A percentile compares a stretch with the other conserved stretches of the same genome.
Conservation (phyloP, 495 filamentous ascomycete species). For the Cercophora sp. region DNA sequence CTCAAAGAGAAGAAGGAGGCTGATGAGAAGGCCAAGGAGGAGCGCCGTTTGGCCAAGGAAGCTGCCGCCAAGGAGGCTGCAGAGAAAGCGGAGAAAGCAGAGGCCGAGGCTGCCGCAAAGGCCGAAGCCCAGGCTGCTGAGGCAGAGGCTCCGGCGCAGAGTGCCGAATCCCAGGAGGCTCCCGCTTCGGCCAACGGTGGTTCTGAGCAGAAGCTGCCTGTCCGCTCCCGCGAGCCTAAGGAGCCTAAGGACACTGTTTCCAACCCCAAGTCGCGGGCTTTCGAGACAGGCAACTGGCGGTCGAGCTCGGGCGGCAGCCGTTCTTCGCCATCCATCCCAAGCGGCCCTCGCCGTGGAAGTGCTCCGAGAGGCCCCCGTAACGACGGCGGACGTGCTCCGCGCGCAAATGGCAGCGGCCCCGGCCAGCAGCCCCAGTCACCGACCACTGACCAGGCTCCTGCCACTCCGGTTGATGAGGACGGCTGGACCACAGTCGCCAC, state of each 20-base stretch:
- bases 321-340: slow-evolving; percentile 25
- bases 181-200: slow-evolving; percentile 22
- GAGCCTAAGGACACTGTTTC: slow-evolving; percentile 25
- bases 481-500: slow-evolving; percentile 73
- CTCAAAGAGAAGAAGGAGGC: slow-evolving; percentile 79
- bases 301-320: slow-evolving; percentile 38
- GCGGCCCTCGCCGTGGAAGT: slow-evolving; percentile 35
- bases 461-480: slow-evolving; percentile 55
- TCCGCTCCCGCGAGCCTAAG: slow-evolving; percentile 23
- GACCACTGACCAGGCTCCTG: slow-evolving; percentile 22
- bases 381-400: slow-evolving; percentile 38
- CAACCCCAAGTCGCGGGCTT: slow-evolving; percentile 37
- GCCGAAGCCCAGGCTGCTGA: slow-evolving; percentile 30
- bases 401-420: slow-evolving; percentile 40
- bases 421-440: slow-evolving; percentile 29
- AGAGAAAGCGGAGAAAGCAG: slow-evolving; percentile 44
- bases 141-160: slow-evolving; percentile 18
- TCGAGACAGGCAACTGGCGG: slow-evolving; percentile 52
- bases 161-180: slow-evolving; percentile 16
- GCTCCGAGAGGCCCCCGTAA: slow-evolving; percentile 41
- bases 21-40: slow-evolving; percentile 80
- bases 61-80: slow-evolving; percentile 56
- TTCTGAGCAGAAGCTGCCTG: slow-evolving; percentile 32
- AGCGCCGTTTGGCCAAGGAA: slow-evolving; percentile 64
- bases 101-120: slow-evolving; percentile 42